Conservation (phyloP, 2,329 filamentous ascomycete genomes). For the Apiospora koreana region DNA sequence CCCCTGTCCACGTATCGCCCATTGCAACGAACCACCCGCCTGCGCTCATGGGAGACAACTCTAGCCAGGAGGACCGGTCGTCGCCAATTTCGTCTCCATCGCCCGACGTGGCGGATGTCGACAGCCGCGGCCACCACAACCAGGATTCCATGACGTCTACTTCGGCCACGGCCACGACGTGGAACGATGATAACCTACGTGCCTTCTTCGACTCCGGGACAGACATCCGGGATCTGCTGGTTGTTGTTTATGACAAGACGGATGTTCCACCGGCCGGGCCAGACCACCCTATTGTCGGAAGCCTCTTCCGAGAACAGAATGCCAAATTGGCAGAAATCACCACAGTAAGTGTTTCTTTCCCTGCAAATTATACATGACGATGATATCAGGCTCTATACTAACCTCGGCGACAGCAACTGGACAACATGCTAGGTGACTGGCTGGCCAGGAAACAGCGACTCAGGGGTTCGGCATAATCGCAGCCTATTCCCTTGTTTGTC, state of each 20-base stretch:
- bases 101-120: conserved; percentile 57
- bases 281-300: conserved; percentile 83
- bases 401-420: conserved; percentile 62
- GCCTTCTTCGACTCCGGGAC: conserved; percentile 89
- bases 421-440: conserved; percentile 84
- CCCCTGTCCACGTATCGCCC: conserved; percentile 67
- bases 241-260: conserved; percentile 87
- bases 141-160: conserved; percentile 54
- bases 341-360: conserved; percentile 50
- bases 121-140: conserved; percentile 43
- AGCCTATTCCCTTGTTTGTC: not conserved
- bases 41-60: conserved; percentile 69
- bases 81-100: conserved; percentile 66
- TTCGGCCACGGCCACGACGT: conserved; percentile 63
- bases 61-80: conserved; percentile 67
- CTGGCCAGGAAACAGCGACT: conserved; percentile 69
- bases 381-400: conserved; percentile 5
- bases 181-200: conserved; percentile 84
- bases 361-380: not conserved
- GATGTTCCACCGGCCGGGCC: conserved; percentile 75
- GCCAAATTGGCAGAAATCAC: conserved; percentile 85
- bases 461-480: conserved; percentile 40
- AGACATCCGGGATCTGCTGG: conserved; percentile 85
- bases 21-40: conserved; percentile 55
- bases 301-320: conserved; percentile 84